Evolutionary conservation across 2,329 filamentous ascomycete species (phyloP), one percentile per base, ranked within the genome.

Genomic region (Pyrenophora graminea): DNA sequence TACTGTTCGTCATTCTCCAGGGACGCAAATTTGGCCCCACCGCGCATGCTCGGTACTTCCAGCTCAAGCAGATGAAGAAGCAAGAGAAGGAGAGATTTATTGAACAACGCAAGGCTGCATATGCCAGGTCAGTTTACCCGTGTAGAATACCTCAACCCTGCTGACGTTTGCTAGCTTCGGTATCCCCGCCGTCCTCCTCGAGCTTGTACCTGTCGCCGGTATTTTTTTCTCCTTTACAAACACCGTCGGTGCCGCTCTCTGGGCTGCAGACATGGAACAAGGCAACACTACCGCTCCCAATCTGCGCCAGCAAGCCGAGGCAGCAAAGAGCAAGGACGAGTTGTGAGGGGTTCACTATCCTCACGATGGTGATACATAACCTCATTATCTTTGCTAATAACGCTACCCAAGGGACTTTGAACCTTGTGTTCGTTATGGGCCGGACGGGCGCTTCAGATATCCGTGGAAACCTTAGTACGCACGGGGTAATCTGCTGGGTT

Each of bases 181-280:
- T 6, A 89, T 96, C 50, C 84, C 90, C 2, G 88, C 91, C 4
- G 90, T 89, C 40, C 74, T 94, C 1, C 80, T 97, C 3, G 91
- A 97, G 70, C 87, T 96, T 79, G 76, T 97, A 2, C 93, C 93
- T 0, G 77, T 97, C 55, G 85, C 82, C 6, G 92, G 89, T 5
- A 88, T 96, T 45, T 81, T 93, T 54, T 96, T 96, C 67, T 82
- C 88, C 0, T 97, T 95, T 72, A 96, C 91, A 13, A 97, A 96
- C 72, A 88, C 90, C 1, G 91, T 96, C 51, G 93, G 91, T 6
- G 93, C 92, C 46, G 93, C 93, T 6, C 77, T 97, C n/a, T 97
- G 91, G 91, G 92, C 93, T 34, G 89, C 90, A 15, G 91, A 95
- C 71, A 83, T 95, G 51, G 91, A 95, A 72, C 51, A 69, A 47